phyloP scores from a whole-genome alignment of 202 grass and related monocot genomes.

The Cymbopogon flexuosus region DNA sequence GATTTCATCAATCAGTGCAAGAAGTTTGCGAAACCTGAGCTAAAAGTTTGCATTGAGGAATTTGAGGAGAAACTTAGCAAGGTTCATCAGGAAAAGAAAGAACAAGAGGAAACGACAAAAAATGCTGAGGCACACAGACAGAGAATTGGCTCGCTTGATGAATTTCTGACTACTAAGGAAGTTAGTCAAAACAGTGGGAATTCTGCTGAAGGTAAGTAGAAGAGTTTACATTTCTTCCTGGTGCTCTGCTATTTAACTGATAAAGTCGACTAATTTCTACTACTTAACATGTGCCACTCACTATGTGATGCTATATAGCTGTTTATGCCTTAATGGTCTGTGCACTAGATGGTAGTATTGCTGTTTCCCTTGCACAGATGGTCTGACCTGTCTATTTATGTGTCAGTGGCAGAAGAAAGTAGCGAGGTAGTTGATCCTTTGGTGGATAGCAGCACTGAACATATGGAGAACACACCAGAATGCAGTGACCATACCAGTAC shows the following conservation, averaged over 20 bases:
- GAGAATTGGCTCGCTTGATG: constrained; percentile 53
- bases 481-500: constrained; percentile 29
- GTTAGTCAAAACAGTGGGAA: constrained; percentile 14
- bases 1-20: constrained; percentile 60
- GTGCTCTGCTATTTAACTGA: not conserved
- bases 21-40: constrained; percentile 85
- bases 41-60: constrained; percentile 84
- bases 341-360: not conserved
- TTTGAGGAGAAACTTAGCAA: constrained; percentile 93
- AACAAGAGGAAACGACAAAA: constrained; percentile 66
- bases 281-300: not conserved
- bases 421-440: constrained; percentile 67
- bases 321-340: not conserved
- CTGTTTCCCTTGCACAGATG: not conserved
- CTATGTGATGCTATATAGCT: not conserved
- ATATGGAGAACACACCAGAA: constrained; percentile 38
- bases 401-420: constrained; percentile 40
- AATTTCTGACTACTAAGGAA: constrained; percentile 40
- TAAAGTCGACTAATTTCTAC: not conserved
- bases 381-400: constrained; percentile 13
- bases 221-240: not conserved
- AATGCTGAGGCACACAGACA: constrained; percentile 77
- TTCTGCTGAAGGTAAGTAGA: constrained; percentile 45
- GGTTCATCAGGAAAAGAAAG: constrained; percentile 79
- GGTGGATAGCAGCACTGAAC: constrained; percentile 26